Base-by-base conservation (phyloP, 1,284 basidiomycete genomes). In the Anthracocystis panici-leucophaei region DNA sequence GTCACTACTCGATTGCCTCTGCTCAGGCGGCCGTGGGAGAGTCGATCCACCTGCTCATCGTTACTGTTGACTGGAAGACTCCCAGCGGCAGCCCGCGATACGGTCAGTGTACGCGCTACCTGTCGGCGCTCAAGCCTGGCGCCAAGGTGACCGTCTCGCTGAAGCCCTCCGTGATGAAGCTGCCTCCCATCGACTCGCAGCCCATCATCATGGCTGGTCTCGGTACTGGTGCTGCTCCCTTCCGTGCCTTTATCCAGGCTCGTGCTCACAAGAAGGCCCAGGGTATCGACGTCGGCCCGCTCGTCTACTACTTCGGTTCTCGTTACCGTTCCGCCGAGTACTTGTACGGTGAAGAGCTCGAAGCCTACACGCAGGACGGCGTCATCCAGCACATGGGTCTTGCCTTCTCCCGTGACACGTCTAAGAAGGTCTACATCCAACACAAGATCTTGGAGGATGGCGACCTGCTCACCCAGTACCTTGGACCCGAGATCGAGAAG, bases 161-260 rank as follows among this genome's bases (percentile, higher is more conserved):
- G 87, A 97, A 97, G 87, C 97, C 97, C 23, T 96, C 94, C 82
- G 96, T 99, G 52, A 99, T 99, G 96, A 99, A 97, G 90, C 92
- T 94, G 60, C 96, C 97, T 63, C 92, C 92, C 5, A 89, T 91
- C 84, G 88, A 91, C 84, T 89, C 88, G 65, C 94, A 97, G 86
- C 96, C 96, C 51, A 89, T 99, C 86, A 97, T 99, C 87, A 95
- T 99, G 93, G 95, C 96, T 53, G 96, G 96, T 83, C 91, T 99
- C 46, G 97, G 96, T 62, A 99, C 97, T 1, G 96, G 95, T 69
- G 96, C 95, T 6, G 96, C 96, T 14, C 96, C 96, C 44, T 99
- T 99, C 92, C 93, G 95, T 59, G 95, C 96, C 12, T 99, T 98
- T 89, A 90, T 97, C 72, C 96, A 98, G 86, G 91, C 97, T 85